Evolutionary conservation across 768 basidiomycete genomes (phyloP).

Genomic region (Pleurotus tuoliensis): DNA sequence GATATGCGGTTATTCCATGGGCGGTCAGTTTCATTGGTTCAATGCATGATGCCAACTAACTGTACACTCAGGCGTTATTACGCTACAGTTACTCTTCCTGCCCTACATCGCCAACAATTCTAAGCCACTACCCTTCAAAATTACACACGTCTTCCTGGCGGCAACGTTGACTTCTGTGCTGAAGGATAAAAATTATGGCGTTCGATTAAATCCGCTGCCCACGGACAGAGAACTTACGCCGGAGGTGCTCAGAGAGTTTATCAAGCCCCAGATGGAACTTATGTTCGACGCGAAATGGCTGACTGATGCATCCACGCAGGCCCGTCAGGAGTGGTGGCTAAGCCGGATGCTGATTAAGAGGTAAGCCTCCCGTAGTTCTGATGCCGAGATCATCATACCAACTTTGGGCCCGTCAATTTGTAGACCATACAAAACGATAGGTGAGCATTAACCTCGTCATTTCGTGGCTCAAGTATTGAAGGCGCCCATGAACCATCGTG

Average conservation of each 20-base stretch:
- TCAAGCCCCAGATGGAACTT: constrained; percentile 21
- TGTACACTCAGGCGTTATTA: constrained; percentile 29
- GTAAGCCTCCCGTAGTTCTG: constrained; percentile 10
- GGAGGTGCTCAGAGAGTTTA: constrained; percentile 27
- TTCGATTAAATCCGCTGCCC: constrained; percentile 7
- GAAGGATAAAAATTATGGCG: constrained; percentile 1
- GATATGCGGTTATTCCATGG: constrained; percentile 50
- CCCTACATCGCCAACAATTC: constrained; percentile 33
- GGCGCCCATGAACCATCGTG: not conserved
- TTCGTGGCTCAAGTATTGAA: too few relatives aligned
- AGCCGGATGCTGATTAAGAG: constrained; percentile 14
- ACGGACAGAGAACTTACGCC: constrained; percentile 15
- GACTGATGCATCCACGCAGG: not conserved
- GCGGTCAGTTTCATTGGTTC: constrained; percentile 28
- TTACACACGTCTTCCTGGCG: constrained; percentile 37
- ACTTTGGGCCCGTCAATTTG: not conserved
- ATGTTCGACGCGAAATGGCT: constrained; percentile 6
- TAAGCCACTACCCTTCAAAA: constrained; percentile 31
- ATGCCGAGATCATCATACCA: not conserved
- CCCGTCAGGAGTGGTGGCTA: constrained; percentile 15
- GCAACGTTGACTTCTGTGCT: constrained; percentile 24
- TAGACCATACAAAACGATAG: constrained; percentile 26
- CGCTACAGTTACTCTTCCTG: constrained; percentile 41
- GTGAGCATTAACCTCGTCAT: constrained; percentile 13
- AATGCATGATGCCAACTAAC: not conserved